A percentile compares a stretch with the other conserved stretches of the same genome.
Conservation (phyloP, 2,329 filamentous ascomycete species). For the Epichloe gansuensis region DNA sequence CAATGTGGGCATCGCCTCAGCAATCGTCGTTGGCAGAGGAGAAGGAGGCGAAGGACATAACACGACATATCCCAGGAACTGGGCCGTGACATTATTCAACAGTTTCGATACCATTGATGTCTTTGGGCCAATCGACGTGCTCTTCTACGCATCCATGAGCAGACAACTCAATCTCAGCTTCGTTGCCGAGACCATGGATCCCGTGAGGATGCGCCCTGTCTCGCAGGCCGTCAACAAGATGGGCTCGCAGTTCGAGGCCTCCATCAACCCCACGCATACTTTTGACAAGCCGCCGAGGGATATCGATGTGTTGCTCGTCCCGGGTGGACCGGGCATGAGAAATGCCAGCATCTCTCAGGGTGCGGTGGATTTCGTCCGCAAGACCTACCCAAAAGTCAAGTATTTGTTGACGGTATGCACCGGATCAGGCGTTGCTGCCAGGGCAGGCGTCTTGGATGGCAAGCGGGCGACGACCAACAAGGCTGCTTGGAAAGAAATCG, state of each 20-base stretch:
- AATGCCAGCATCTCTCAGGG: constrained; percentile 14
- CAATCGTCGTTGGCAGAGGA: background rate
- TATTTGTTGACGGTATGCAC: constrained; percentile 57
- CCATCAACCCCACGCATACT: constrained; percentile 33
- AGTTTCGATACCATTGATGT: constrained; percentile 17
- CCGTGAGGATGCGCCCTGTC: constrained; percentile 24
- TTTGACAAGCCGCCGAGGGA: constrained; percentile 35
- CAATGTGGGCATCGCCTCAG: background rate
- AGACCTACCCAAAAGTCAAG: constrained; percentile 32
- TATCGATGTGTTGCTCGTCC: constrained; percentile 46
- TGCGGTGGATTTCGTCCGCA: constrained; percentile 28
- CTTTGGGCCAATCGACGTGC: constrained; percentile 31
- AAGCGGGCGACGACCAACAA: constrained; percentile 55
- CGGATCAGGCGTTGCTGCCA: constrained; percentile 44
- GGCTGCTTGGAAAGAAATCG: constrained; percentile 35
- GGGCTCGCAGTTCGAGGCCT: constrained; percentile 20
- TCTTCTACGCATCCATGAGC: constrained; percentile 25
- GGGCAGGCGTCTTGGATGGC: constrained; percentile 46
- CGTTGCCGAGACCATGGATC: constrained; percentile 25
- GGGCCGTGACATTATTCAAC: constrained; percentile 4
- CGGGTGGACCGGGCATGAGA: constrained; percentile 43
- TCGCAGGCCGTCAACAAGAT: constrained; percentile 1
- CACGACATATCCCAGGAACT: constrained; percentile 2
- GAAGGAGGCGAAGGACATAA: background rate
- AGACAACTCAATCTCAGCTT: constrained; percentile 25